Base-by-base conservation (phyloP, 2,329 filamentous ascomycete species). In the Diplodia seriata region DNA sequence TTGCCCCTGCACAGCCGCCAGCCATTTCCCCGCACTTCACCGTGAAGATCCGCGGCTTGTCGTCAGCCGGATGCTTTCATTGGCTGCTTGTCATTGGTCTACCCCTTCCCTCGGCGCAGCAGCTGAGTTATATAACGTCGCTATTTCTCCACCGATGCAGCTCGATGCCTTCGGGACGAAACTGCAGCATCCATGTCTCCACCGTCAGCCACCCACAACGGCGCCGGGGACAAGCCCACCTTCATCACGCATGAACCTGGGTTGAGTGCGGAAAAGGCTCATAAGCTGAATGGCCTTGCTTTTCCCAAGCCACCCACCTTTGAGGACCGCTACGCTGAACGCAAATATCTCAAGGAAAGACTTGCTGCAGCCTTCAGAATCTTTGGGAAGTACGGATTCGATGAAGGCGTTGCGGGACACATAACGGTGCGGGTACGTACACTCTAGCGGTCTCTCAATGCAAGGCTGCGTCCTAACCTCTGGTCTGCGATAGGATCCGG, bases 381-480 rank as follows among this genome's bases (percentile, higher is more conserved):
- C 62, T 79, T 79, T 66, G 78, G 77, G 14, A 79, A 78, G 68
- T 78, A 75, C 61, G 77, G 77, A 2, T 79, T 77, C 66, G 78
- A 79, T 36, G 78, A 79, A 68, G 78, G 77, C 38, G 85, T 90
- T 38, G 87, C 87, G 9, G 87, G 88, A 1, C 87, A 90, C 72
- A 89, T 90, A 70, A 89, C 87, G 1, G 73, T 89, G 31, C 82
- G 86, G 31, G 85, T 78, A 70, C 18, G 73, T 72, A 33, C 12
- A 47, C 7, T 29, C 15, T 1, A 2, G 18, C 40, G 7, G 31
- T 43, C 26, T 20, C 18, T 8, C 18, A 12, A 2, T 1, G 7
- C n/a, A 23, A 8, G 23, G 26, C 40, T n/a, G 20, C 23, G 14
- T 15, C 18, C 36, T 31, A 49, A 15, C 14, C 15, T 36, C 2